These are phyloP conservation scores for Coemansia guatemalensis DNA, from an alignment of 192 early-diverging fungal species.

Conservation along the genomic window DNA sequence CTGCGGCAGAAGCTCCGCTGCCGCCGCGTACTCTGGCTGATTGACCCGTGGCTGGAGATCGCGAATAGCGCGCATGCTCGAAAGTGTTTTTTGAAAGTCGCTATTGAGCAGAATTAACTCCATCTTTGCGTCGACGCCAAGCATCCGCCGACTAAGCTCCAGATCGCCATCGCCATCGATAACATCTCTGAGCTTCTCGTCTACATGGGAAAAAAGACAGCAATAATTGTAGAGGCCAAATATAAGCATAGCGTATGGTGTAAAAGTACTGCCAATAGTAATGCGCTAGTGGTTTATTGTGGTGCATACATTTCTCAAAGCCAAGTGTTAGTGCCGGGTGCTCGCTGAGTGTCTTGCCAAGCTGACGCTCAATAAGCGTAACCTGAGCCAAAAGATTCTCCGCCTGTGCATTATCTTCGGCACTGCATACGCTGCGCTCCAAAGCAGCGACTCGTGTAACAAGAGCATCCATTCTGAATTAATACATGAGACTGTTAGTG, in stretches of 20 bases:
- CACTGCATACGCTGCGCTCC: slow-evolving; percentile 36
- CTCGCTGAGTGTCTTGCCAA: slow-evolving; percentile 22
- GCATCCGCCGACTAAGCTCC: slow-evolving; percentile 34
- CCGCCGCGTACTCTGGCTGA: slow-evolving; percentile 44
- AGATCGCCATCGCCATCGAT: slow-evolving; percentile 50
- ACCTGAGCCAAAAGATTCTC: slow-evolving; percentile 30
- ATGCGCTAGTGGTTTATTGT: slow-evolving; percentile 1
- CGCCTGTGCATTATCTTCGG: neutral
- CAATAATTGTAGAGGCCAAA: neutral
- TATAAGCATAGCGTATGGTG: neutral
- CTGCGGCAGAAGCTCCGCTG: slow-evolving; percentile 26
- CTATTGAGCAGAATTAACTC: slow-evolving; percentile 44
- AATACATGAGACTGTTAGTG: neutral
- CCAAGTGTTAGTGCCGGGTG: slow-evolving; percentile 20
- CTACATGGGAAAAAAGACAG: slow-evolving; percentile 5
- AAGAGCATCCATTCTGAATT: slow-evolving; percentile 31
- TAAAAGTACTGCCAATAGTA: neutral
- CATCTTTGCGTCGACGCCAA: slow-evolving; percentile 39
- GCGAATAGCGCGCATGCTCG: slow-evolving; percentile 35
- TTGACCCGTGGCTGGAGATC: slow-evolving; percentile 37
- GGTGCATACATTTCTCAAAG: slow-evolving; percentile 32
- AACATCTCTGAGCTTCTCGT: slow-evolving; percentile 36
- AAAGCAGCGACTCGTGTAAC: slow-evolving; percentile 28
- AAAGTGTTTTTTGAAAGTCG: slow-evolving; percentile 22
- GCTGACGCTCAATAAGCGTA: slow-evolving; percentile 27